Evolutionary conservation across 1,139 yeast species (phyloP).

Genomic region (Candida buenavistaensis): DNA sequence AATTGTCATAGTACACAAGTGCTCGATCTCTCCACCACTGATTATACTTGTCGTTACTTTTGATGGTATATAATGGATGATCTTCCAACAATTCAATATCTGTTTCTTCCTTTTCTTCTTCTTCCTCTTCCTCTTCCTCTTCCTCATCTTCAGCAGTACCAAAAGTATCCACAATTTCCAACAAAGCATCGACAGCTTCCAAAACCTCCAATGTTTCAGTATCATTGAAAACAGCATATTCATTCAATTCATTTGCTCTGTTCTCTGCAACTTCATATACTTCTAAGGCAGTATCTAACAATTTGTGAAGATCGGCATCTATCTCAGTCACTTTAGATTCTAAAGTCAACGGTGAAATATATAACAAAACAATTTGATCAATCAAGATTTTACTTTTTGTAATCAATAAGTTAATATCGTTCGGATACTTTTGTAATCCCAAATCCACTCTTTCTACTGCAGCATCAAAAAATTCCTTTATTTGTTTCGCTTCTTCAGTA

Average conservation of each 20-base stretch:
- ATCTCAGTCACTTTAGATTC: constrained; percentile 30
- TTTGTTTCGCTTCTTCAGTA: constrained; percentile 24
- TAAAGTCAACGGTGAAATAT: constrained; percentile 48
- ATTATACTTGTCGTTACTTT: constrained; percentile 38
- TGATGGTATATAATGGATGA: constrained; percentile 56
- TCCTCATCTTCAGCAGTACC: constrained; percentile 48
- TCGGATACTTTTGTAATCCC: constrained; percentile 55
- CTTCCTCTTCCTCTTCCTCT: constrained; percentile 31
- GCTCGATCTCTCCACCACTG: constrained; percentile 60
- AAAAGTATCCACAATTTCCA: constrained; percentile 66
- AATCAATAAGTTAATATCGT: constrained; percentile 47
- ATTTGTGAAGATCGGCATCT: constrained; percentile 33
- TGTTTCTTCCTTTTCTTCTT: constrained; percentile 23
- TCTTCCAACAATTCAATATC: constrained; percentile 37
- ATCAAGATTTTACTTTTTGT: constrained; percentile 57
- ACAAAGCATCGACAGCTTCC: constrained; percentile 59
- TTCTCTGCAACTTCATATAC: constrained; percentile 47
- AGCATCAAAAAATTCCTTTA: constrained; percentile 61
- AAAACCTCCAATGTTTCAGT: constrained; percentile 50
- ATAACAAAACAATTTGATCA: constrained; percentile 58
- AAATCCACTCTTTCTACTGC: constrained; percentile 67
- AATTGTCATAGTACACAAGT: constrained; percentile 38
- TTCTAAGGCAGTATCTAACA: constrained; percentile 43
- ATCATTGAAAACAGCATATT: constrained; percentile 29
- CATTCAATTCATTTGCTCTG: constrained; percentile 25